Evolutionary conservation across 2,329 filamentous ascomycete species (phyloP).

Genomic region (Monilinia vaccinii-corymbosi): DNA sequence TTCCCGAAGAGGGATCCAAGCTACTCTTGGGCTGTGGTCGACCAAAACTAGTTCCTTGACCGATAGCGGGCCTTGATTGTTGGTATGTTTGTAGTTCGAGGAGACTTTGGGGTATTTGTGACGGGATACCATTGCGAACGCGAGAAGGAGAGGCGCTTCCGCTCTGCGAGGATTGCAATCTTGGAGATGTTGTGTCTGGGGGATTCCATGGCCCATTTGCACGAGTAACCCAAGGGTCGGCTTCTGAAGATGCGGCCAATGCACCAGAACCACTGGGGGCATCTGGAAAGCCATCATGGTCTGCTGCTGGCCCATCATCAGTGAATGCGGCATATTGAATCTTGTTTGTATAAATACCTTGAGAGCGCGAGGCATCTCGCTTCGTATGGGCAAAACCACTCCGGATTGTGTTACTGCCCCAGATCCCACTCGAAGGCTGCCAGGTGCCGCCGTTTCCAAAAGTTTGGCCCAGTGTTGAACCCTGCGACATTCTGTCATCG

Average conservation of each 20-base stretch:
- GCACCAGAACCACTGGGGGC: conserved; percentile 60
- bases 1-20: conserved; percentile 38
- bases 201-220: conserved; percentile 50
- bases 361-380: conserved; percentile 37
- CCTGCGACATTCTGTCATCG: conserved; percentile 31
- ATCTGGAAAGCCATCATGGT: conserved; percentile 36
- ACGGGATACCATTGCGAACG: conserved; percentile 40
- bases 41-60: conserved; percentile 31
- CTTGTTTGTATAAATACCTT: conserved; percentile 36
- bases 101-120: conserved; percentile 29
- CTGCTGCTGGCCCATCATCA: conserved; percentile 26
- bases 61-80: conserved; percentile 37
- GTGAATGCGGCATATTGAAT: conserved; percentile 14
- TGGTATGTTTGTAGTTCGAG: conserved; percentile 36
- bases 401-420: conserved; percentile 39
- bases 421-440: conserved; percentile 38
- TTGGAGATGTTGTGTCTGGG: conserved; percentile 37
- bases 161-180: conserved; percentile 36
- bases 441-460: conserved; percentile 34
- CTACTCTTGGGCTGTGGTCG: conserved; percentile 33
- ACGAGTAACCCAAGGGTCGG: conserved; percentile 49
- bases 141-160: conserved; percentile 51
- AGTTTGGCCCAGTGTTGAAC: conserved; percentile 33
- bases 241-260: conserved; percentile 59
- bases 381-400: conserved; percentile 38